Evolutionary conservation across 2,329 filamentous ascomycete species (phyloP), one percentile per base, ranked within the genome.

Genomic region (Leptoxyphium fumago): DNA sequence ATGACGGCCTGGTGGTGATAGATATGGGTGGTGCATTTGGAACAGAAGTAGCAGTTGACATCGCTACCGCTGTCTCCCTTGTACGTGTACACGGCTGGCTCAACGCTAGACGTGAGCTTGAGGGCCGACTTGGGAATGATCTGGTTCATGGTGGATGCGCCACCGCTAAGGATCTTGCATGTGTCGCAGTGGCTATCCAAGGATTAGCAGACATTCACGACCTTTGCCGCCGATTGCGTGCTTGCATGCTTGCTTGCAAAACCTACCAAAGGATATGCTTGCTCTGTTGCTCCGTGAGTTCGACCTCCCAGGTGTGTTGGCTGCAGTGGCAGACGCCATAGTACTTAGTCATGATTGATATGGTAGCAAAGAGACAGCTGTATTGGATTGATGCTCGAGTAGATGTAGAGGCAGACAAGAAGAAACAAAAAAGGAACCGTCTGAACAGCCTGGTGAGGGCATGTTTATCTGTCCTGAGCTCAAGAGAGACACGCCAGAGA

Each of bases 1-100:
- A 72, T 61, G 40, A 68, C 66, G 38, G 67, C 64, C 51, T 75
- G 72, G 52, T 74, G 70, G 58, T 76, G 73, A 58, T 75, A 75
- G 28, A 71, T 63, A 54, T 74, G 72, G 2, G 64, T 55, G 7
- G 69, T 74, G 68, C 73, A 77, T 52, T 70, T 73, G 39, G 68
- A 64, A 64, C 73, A 76, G 61, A 69, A 75, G 63, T 69, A 75
- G 65, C 73, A 77, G 59, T 74, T 61, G 29, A 75, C 71, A 6
- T 62, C 55, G 42, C 75, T 74, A 51, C 71, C 71, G 36, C 45
- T 50, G 50, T 75, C 72, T 39, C 72, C 73, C 48, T 69, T 64
- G 63, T 77, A 77, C 36, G 69, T 72, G 59, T 75, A 77, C 46
- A 68, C 70, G 38, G 72, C 52, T 2, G 60, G 55, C 41, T 64